These are phyloP conservation scores for Hymenoscyphus fructigenus DNA, from an alignment of 2,329 filamentous ascomycete genomes.

Conservation along the genomic window DNA sequence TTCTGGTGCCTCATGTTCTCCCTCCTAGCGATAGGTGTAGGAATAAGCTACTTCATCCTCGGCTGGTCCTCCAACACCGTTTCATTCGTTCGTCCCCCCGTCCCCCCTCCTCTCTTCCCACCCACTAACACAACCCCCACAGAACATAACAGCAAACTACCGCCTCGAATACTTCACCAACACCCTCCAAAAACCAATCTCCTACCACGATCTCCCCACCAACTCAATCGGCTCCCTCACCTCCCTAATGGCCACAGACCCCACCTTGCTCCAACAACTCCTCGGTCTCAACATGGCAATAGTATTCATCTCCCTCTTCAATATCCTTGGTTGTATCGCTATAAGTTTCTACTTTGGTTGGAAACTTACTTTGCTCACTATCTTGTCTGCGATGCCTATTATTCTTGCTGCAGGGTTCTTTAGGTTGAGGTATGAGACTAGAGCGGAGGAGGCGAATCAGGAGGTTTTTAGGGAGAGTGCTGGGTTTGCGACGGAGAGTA, in stretches of 20 bases:
- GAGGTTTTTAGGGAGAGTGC: conserved; percentile 59
- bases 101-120: conserved; percentile 10
- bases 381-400: conserved; percentile 55
- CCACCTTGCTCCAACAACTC: conserved; percentile 48
- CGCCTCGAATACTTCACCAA: conserved; percentile 44
- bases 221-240: conserved; percentile 48
- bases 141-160: conserved; percentile 37
- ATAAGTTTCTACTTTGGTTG: conserved; percentile 72
- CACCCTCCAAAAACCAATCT: conserved; percentile 42
- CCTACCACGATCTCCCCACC: conserved; percentile 42
- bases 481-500: conserved; percentile 60
- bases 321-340: conserved; percentile 59
- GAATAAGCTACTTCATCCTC: conserved; percentile 35
- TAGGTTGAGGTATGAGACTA: conserved; percentile 49
- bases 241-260: conserved; percentile 45
- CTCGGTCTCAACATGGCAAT: conserved; percentile 50
- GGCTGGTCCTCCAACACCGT: conserved; percentile 41
- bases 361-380: conserved; percentile 69
- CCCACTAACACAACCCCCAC: not conserved
- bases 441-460: conserved; percentile 55
- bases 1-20: conserved; percentile 51
- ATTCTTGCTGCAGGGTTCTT: conserved; percentile 47
- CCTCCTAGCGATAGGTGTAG: conserved; percentile 42
- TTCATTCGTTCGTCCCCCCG: conserved; percentile 32
- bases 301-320: conserved; percentile 61